A percentile compares a stretch with the other conserved stretches of the same genome.
These are phyloP conservation scores for Fonsecaea multimorphosa DNA, from an alignment of 2,329 filamentous ascomycete species.

Conservation along the genomic window DNA sequence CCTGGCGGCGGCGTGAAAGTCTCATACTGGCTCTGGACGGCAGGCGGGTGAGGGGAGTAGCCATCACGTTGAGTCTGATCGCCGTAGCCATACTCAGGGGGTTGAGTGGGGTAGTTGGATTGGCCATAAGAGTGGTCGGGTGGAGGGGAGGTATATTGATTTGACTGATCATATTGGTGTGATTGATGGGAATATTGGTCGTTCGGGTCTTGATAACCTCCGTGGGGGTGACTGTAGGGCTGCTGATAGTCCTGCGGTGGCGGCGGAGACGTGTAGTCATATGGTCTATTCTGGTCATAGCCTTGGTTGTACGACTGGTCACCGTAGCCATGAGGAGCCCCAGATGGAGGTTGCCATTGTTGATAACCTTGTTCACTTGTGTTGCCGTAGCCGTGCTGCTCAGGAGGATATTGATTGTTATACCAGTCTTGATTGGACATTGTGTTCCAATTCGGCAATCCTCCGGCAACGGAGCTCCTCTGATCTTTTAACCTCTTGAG, in stretches of 20 bases:
- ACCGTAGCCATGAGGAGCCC: slow-evolving; percentile 19
- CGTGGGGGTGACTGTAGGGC: slow-evolving; percentile 17
- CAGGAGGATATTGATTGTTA: slow-evolving; percentile 23
- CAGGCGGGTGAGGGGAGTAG: slow-evolving; percentile 21
- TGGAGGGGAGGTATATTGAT: slow-evolving; percentile 15
- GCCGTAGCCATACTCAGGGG: slow-evolving; percentile 25
- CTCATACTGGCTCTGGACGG: slow-evolving; percentile 20
- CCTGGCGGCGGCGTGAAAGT: slow-evolving; percentile 14
- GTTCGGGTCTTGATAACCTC: slow-evolving; percentile 26
- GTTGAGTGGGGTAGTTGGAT: slow-evolving; percentile 17
- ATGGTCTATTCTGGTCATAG: slow-evolving; percentile 26
- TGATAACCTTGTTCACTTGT: slow-evolving; percentile 21
- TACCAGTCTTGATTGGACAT: slow-evolving; percentile 29
- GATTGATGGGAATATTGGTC: slow-evolving; percentile 21
- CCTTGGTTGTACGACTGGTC: slow-evolving; percentile 26
- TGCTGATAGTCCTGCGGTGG: slow-evolving; percentile 22
- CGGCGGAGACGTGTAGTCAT: slow-evolving; percentile 22
- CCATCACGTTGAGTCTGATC: slow-evolving; percentile 21
- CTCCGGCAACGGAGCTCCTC: background rate
- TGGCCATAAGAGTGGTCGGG: slow-evolving; percentile 26
- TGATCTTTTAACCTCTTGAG: background rate
- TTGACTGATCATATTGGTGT: slow-evolving; percentile 7
- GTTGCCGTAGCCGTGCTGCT: slow-evolving; percentile 28
- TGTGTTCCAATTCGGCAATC: slow-evolving; percentile 7
- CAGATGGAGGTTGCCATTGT: slow-evolving; percentile 27